Base-by-base conservation (phyloP, 306 rosid genomes). In the Cucurbita argyrosperma region DNA sequence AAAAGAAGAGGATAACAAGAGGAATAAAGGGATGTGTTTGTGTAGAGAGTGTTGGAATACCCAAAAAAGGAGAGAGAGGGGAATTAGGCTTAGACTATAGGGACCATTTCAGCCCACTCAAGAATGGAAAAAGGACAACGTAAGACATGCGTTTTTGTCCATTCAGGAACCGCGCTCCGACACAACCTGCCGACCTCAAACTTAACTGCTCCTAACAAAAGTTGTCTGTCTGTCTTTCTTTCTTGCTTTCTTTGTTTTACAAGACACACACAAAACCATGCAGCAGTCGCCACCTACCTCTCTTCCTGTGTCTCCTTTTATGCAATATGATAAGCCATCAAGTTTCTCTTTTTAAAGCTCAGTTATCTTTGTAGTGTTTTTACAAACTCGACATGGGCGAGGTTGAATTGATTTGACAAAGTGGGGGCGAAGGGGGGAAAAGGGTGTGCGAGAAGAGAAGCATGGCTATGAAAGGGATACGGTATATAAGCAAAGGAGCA, bases 401-500 rank as follows among this genome's bases (percentile, higher is more conserved):
- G 35, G 35, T 30, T 30, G 53, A 15, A 49, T 60, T 45, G 72
- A 5, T 40, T n/a, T 63, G 30, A 10, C n/a, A 43, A 65, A 43
- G 37, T 11, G 13, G 72, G 43, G 35, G 13, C 4, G 7, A 9
- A 16, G 13, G 7, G 21, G 23, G 10, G 8, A 64, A 61, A 19
- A 18, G 8, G 18, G 67, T 40, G 45, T 40, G 45, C 6, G 57
- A 10, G 10, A 10, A 58, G 42, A 35, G 37, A 37, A 43, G 47
- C 47, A 43, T 72, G 76, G 62, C 5, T 10, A 35, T 43, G 49
- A 21, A 68, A 15, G 73, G 73, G 72, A 67, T 50, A 50, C 57
- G 60, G 60, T 50, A 5, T 63, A n/a, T 63, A 16, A 16, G 54
- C 64, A 81, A 79, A 82, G 80, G 74, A 88, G 96, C 97, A 87